A percentile compares a stretch with the other conserved stretches of the same genome.
Conservation (phyloP, 225 moss, liverwort and hornwort genomes). For the Polytrichum commune region DNA sequence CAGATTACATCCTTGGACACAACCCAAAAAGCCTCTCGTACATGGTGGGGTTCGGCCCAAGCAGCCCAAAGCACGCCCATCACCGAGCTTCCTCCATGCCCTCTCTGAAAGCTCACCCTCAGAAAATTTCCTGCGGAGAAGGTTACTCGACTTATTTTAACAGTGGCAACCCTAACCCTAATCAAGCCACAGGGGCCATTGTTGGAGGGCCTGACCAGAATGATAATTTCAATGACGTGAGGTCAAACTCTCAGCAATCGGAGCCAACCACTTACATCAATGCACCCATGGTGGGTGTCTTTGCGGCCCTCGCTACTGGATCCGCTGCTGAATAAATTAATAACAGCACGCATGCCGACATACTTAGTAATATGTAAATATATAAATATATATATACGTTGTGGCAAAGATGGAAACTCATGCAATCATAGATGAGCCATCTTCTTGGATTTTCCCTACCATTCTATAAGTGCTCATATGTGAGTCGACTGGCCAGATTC, state of each 20-base stretch:
- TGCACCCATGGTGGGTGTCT: conserved; percentile 25
- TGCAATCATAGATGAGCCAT: too few relatives aligned
- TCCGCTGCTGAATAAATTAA: too few relatives aligned
- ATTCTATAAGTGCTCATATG: too few relatives aligned
- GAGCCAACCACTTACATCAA: conserved; percentile 36
- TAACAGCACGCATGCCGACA: too few relatives aligned
- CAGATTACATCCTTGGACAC: conserved; percentile 72
- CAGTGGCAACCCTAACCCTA: conserved; percentile 18
- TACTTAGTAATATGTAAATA: too few relatives aligned
- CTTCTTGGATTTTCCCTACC: too few relatives aligned
- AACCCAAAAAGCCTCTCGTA: conserved; percentile 70
- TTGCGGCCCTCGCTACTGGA: conserved; percentile 22
- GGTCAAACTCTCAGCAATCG: conserved; percentile 28
- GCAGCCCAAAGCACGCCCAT: conserved; percentile 52
- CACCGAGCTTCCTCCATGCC: conserved; percentile 51
- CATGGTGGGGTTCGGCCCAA: conserved; percentile 66
- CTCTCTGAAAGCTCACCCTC: conserved; percentile 16
- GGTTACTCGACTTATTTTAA: conserved; percentile 21
- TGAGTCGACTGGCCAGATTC: too few relatives aligned
- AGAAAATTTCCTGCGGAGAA: conserved; percentile 16
- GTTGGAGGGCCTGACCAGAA: conserved; percentile 25
- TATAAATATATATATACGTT: too few relatives aligned
- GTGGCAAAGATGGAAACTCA: too few relatives aligned
- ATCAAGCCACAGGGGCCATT: conserved; percentile 36
- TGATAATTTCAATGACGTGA: conserved; percentile 28